Evolutionary conservation across 352 stramenopile genomes (phyloP), one percentile per base, ranked within the genome.

Genomic region (Peronosclerospora sorghi): DNA sequence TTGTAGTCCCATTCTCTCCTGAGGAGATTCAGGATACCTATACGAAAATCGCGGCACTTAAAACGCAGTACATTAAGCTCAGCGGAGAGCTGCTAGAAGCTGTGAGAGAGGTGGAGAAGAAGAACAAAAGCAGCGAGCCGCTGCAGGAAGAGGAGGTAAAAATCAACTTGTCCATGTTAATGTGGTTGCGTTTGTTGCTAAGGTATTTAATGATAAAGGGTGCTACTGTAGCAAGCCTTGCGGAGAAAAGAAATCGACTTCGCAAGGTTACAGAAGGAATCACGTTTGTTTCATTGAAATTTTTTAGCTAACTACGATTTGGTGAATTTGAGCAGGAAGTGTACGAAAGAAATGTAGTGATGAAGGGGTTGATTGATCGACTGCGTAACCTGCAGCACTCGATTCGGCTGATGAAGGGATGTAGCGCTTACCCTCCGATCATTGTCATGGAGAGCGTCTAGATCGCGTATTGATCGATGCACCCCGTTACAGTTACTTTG

Each of bases 1-100:
- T 66, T 1, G 71, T 85, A 45, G 81, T 83, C 24, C 70, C 75
- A 21, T 86, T 79, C 54, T 63, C 65, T n/a, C 70, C 65, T 12
- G 79, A 91, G 45, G 79, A 91, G 58, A 85, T 89, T 32, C 77
- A 87, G 57, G 79, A 91, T 49, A 86, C 79, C 48, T 91, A 81
- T 54, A 86, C 79, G 45, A 86, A 81, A 46, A 81, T 91, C 38
- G 69, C 70, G 51, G 62, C 65, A 32, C 59, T 91, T 20, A 87
- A 89, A 57, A 73, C 57, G 28, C 74, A 85, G 51, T 91, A 91
- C 60, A 69, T 82, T 19, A 80, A 83, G 44, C 62, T 84, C 46
- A 86, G 73, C 41, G 58, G 39, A 4, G 72, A 89, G 35, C 48
- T 91, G 32, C 50, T 80, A 38, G 65, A 71, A 26, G 45, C 68